phyloP scores from a whole-genome alignment of 1,139 yeast genomes.

The Hansenula sp. region DNA sequence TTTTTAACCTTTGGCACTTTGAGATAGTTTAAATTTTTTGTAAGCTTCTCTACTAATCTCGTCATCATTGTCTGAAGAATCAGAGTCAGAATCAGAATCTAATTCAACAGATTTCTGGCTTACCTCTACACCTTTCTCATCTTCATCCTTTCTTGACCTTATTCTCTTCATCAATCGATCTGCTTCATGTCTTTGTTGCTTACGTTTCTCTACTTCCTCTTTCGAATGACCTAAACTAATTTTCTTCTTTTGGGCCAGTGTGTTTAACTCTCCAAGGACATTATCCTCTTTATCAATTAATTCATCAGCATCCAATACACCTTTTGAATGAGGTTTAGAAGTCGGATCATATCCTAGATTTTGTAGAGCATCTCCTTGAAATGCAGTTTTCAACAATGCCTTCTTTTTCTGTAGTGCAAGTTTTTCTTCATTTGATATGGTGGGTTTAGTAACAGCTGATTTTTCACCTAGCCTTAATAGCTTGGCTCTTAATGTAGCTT shows the following conservation, averaged over 20 bases:
- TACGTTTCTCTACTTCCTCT: conserved; percentile 22
- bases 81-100: conserved; percentile 3
- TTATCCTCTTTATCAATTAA: conserved; percentile 19
- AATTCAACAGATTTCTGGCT: background rate
- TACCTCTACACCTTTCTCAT: background rate
- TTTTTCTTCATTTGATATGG: conserved; percentile 13
- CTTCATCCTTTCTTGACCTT: conserved; percentile 2
- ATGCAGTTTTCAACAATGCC: conserved; percentile 29
- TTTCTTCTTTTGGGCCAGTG: conserved; percentile 26
- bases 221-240: conserved; percentile 27
- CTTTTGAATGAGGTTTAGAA: conserved; percentile 19
- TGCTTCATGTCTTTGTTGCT: conserved; percentile 22
- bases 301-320: conserved; percentile 11
- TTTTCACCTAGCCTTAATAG: conserved; percentile 2
- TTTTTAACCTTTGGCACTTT: conserved; percentile 20
- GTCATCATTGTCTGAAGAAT: conserved; percentile 4
- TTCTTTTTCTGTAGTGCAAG: conserved; percentile 19
- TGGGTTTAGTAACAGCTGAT: conserved; percentile 2
- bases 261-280: conserved; percentile 26
- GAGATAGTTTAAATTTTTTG: conserved; percentile 9
- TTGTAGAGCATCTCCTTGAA: conserved; percentile 34
- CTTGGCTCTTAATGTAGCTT: conserved; percentile 8
- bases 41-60: background rate
- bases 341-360: conserved; percentile 53
- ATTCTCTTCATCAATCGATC: conserved; percentile 15